Evolutionary conservation across 495 filamentous ascomycete genomes (phyloP).

Genomic region (Talaromyces borbonicus): DNA sequence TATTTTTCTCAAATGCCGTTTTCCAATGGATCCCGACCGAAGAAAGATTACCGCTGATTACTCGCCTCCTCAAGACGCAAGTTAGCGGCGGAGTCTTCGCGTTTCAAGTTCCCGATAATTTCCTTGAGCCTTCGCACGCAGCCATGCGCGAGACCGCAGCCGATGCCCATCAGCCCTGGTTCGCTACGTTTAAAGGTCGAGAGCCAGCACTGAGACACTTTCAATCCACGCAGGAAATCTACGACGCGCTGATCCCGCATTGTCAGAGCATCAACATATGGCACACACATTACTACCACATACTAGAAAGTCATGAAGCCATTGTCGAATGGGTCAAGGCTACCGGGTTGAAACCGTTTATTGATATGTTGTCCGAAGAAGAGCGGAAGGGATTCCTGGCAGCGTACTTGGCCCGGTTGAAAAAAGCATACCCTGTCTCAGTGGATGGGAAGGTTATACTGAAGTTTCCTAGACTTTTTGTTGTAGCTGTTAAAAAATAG

Average conservation of each 20-base stretch:
- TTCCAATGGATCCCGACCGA: constrained; percentile 42
- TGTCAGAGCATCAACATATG: constrained; percentile 36
- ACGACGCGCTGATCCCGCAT: constrained; percentile 34
- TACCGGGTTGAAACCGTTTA: constrained; percentile 41
- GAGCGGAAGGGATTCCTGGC: constrained; percentile 30
- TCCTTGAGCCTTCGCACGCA: constrained; percentile 35
- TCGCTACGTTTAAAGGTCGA: constrained; percentile 12
- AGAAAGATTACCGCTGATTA: constrained; percentile 32
- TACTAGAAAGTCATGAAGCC: constrained; percentile 31
- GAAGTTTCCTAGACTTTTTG: constrained; percentile 38
- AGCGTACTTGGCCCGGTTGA: constrained; percentile 28
- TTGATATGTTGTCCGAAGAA: constrained; percentile 27
- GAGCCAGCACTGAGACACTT: constrained; percentile 36
- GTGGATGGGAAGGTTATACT: constrained; percentile 38
- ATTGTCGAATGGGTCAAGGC: constrained; percentile 50
- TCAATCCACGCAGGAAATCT: constrained; percentile 33
- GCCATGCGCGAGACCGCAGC: constrained; percentile 37
- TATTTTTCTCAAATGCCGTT: constrained; percentile 46
- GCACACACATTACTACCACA: constrained; percentile 42
- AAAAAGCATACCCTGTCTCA: constrained; percentile 24
- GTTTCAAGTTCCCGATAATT: constrained; percentile 46
- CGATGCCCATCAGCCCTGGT: constrained; percentile 25
- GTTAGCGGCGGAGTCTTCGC: constrained; percentile 38
- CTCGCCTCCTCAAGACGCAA: constrained; percentile 27
- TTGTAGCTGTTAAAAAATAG: constrained; percentile 32